These are phyloP conservation scores for Rhodotorula sp. DNA, from an alignment of 1,284 basidiomycete genomes.

Conservation along the genomic window DNA sequence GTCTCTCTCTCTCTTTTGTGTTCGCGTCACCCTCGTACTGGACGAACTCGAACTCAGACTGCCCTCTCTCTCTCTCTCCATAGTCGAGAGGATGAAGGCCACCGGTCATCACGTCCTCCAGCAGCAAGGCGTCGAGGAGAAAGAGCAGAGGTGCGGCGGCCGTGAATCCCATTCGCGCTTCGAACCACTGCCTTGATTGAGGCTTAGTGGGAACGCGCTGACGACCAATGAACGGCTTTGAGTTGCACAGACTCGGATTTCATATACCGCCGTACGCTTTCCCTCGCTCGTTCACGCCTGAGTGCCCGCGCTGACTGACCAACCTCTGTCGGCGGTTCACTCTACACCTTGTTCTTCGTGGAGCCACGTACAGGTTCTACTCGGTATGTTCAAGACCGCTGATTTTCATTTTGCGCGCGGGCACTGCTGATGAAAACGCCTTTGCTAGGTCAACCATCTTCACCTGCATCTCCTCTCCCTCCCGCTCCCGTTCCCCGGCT, in stretches of 20 bases:
- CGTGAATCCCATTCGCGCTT: not conserved
- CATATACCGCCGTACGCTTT: conserved; percentile 34
- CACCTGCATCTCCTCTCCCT: conserved; percentile 38
- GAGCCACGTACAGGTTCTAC: conserved; percentile 22
- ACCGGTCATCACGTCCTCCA: not conserved
- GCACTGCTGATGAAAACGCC: not conserved
- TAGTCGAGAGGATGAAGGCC: conserved; percentile 9
- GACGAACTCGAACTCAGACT: too few species aligned
- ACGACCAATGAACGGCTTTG: not conserved
- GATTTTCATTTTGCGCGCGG: too few species aligned
- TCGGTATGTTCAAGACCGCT: conserved; percentile 14
- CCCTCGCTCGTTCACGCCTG: not conserved
- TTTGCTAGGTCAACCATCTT: conserved; percentile 36
- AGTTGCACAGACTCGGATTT: conserved; percentile 29
- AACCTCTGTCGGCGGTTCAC: too few species aligned
- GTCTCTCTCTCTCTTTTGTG: not conserved
- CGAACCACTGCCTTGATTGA: not conserved
- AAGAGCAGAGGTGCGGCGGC: conserved; percentile 2
- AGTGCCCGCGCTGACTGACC: not conserved
- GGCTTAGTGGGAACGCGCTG: too few species aligned
- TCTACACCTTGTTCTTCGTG: too few species aligned
- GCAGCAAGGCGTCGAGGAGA: not conserved
- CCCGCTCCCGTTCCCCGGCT: conserved; percentile 32
- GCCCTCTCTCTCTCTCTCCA: too few species aligned
- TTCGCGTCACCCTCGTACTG: too few species aligned